phyloP scores from a whole-genome alignment of 1,284 basidiomycete species.

The Cystobasidiaceae sp. region DNA sequence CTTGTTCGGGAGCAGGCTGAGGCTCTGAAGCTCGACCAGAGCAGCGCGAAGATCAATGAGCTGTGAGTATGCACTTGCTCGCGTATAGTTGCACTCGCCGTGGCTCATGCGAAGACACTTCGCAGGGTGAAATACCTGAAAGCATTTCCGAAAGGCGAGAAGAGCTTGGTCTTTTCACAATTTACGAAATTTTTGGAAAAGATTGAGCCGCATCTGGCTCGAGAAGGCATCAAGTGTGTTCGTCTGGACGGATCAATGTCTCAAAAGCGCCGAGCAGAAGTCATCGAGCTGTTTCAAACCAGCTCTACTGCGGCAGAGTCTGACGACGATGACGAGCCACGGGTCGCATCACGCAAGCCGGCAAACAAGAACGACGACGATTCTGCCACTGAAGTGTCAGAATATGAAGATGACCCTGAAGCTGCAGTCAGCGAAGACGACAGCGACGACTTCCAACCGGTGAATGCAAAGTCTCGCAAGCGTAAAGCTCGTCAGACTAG shows the following conservation, averaged over 20 bases:
- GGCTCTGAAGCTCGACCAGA: neutral
- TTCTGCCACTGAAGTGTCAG: neutral
- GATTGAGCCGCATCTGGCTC: constrained; percentile 19
- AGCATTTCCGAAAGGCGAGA: constrained; percentile 28
- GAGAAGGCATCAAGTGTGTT: constrained; percentile 19
- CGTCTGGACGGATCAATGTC: constrained; percentile 41
- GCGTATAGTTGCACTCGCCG: neutral
- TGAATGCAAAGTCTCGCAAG: neutral
- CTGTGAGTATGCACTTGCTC: neutral
- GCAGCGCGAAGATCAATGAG: constrained; percentile 25
- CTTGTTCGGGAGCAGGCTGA: neutral
- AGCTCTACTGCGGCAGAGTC: neutral
- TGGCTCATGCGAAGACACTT: neutral
- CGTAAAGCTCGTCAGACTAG: neutral
- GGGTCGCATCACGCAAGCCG: neutral
- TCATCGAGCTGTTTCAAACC: constrained; percentile 35
- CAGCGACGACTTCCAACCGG: neutral
- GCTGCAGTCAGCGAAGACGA: neutral
- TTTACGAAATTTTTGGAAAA: constrained; percentile 41
- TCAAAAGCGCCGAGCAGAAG: constrained; percentile 37
- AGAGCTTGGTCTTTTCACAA: constrained; percentile 42
- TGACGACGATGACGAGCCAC: neutral
- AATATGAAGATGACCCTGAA: neutral
- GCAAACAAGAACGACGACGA: neutral
- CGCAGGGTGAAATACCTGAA: constrained; percentile 14